phyloP scores from a whole-genome alignment of 768 basidiomycete species.

The Boletus huronensis region DNA sequence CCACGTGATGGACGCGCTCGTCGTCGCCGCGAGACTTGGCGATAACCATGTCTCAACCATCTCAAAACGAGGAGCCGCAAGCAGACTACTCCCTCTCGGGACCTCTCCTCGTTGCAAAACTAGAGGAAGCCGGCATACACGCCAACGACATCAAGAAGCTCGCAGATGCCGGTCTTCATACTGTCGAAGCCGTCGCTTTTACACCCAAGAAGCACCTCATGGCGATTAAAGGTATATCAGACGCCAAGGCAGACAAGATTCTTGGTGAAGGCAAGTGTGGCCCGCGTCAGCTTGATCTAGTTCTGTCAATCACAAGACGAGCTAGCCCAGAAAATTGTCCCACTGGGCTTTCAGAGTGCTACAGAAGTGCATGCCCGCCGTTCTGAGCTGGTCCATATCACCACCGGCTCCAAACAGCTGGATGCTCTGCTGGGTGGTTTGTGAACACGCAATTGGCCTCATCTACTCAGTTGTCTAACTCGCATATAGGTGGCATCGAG shows the following conservation, averaged over 20 bases:
- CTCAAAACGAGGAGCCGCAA: conserved; percentile 48
- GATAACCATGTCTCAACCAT: conserved; percentile 42
- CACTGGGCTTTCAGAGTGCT: conserved; percentile 96
- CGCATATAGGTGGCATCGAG: conserved; percentile 79
- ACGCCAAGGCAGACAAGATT: conserved; percentile 97
- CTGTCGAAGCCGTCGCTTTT: conserved; percentile 93
- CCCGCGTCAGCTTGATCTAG: neutral
- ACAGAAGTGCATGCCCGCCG: conserved; percentile 95
- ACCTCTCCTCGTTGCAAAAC: conserved; percentile 80
- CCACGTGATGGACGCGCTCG: conserved; percentile 36
- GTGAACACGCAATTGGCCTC: conserved; percentile 9
- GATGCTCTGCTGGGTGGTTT: conserved; percentile 92
- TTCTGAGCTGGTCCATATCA: conserved; percentile 93
- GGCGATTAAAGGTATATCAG: conserved; percentile 94
- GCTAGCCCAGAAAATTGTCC: conserved; percentile 90
- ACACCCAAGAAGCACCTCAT: conserved; percentile 92
- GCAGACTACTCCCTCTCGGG: conserved; percentile 61
- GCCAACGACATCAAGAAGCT: conserved; percentile 94
- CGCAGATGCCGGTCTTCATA: conserved; percentile 85
- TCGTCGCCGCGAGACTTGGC: no score
- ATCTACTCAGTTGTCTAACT: conserved; percentile 11
- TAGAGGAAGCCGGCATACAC: conserved; percentile 85
- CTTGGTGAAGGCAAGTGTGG: conserved; percentile 70
- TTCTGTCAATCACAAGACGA: conserved; percentile 8
- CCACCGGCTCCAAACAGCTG: conserved; percentile 93